Conservation (phyloP, 192 early-diverging fungal species). For the Entomortierella beljakovae region DNA sequence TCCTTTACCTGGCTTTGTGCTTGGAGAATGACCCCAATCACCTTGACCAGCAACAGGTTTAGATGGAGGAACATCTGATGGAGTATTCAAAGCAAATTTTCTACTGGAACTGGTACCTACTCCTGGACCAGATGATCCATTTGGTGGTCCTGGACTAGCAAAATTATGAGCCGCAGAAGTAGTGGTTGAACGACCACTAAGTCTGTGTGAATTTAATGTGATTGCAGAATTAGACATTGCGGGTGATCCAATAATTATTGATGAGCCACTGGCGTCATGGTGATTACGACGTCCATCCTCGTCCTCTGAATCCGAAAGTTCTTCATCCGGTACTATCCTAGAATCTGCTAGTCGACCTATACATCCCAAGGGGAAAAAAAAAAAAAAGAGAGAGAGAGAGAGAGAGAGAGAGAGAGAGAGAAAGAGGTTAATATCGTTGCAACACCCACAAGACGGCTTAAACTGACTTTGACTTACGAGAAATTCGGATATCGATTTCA, state of each 20-base stretch:
- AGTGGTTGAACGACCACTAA: conserved; percentile 34
- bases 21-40: conserved; percentile 22
- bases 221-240: conserved; percentile 3
- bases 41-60: conserved; percentile 26
- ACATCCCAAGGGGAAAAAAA: background rate
- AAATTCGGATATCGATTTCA: conserved; percentile 67
- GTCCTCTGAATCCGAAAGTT: conserved; percentile 84
- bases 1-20: conserved; percentile 25
- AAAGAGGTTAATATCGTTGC: background rate
- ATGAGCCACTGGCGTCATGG: conserved; percentile 39
- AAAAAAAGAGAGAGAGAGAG: no score
- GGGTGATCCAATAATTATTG: conserved; percentile 25
- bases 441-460: background rate
- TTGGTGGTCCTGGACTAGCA: conserved; percentile 19
- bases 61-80: conserved; percentile 1
- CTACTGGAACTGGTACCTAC: background rate
- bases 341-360: conserved; percentile 72
- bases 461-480: conserved; percentile 62
- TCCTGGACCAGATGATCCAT: conserved; percentile 15
- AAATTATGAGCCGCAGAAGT: conserved; percentile 39
- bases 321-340: conserved; percentile 75
- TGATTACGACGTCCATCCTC: conserved; percentile 61
- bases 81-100: conserved; percentile 13
- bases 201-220: conserved; percentile 20
- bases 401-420: no score